Evolutionary conservation across 164 flowering plant species (phyloP).

Genomic region (Magnolia kwangsiensis): DNA sequence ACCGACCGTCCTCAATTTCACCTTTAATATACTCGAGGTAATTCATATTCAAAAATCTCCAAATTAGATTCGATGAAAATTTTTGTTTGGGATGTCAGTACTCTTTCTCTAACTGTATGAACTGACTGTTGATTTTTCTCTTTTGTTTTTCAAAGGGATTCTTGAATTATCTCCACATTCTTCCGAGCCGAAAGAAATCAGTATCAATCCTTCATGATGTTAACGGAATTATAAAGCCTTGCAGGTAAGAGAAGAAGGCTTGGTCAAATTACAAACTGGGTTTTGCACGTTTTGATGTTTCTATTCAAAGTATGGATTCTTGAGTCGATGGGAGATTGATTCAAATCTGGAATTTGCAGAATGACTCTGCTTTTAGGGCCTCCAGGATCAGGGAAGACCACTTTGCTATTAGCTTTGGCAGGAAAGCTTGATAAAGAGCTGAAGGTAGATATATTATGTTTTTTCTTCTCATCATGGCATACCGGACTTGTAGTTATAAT

Average conservation of each 20-base stretch:
- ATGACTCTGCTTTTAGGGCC: constrained; percentile 41
- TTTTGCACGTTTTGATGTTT: neutral
- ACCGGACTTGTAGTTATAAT: neutral
- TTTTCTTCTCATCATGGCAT: neutral
- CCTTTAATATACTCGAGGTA: constrained; percentile 14
- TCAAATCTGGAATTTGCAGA: constrained; percentile 16
- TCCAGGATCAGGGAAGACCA: constrained; percentile 34
- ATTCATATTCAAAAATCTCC: neutral
- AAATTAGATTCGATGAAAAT: no score
- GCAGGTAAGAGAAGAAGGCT: neutral
- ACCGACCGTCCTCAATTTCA: constrained; percentile 61
- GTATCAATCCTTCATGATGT: constrained; percentile 10
- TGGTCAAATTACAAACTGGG: neutral
- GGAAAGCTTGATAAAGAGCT: constrained; percentile 43
- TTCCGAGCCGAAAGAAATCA: constrained; percentile 17
- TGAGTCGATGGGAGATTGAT: neutral
- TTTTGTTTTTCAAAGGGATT: neutral
- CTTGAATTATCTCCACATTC: constrained; percentile 5
- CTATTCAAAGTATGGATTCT: neutral
- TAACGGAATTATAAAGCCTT: neutral
- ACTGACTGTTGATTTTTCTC: no score
- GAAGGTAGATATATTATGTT: constrained; percentile 27
- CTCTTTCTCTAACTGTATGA: no score
- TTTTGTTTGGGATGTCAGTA: no score
- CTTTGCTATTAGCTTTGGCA: constrained; percentile 32